Evolutionary conservation across 192 early-diverging fungal species (phyloP).

Genomic region (Coemansia guatemalensis): DNA sequence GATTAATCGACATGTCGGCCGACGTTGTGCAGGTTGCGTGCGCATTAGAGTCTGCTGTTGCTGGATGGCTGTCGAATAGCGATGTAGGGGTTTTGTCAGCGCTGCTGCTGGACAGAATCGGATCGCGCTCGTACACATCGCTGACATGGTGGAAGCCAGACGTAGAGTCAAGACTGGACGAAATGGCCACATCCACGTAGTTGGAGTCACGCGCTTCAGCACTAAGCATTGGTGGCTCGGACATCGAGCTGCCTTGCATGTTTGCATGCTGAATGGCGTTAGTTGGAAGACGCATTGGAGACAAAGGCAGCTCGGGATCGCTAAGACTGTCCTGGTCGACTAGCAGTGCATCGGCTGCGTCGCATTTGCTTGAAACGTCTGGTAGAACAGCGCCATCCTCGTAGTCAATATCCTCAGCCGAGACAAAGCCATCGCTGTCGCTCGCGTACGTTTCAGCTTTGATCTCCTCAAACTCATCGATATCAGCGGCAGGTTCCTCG

Average conservation of each 20-base stretch:
- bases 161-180: conserved; percentile 47
- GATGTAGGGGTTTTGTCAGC: background rate
- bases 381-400: background rate
- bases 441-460: conserved; percentile 25
- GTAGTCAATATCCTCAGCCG: conserved; percentile 42
- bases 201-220: conserved; percentile 11
- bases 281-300: conserved; percentile 32
- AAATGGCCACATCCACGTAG: conserved; percentile 44
- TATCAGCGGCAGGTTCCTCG: conserved; percentile 8
- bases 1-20: no score
- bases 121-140: conserved; percentile 36
- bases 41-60: conserved; percentile 1
- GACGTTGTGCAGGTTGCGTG: background rate
- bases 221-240: background rate
- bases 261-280: conserved; percentile 21
- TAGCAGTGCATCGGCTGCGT: conserved; percentile 3
- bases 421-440: conserved; percentile 54
- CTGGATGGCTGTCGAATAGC: background rate
- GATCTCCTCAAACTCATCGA: conserved; percentile 38
- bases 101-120: conserved; percentile 2
- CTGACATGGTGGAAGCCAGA: conserved; percentile 52
- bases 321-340: conserved; percentile 7
- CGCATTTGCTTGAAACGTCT: background rate
- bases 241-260: background rate
- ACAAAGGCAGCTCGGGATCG: background rate